Evolutionary conservation across 169 alveolate genomes (phyloP).

Genomic region (Eimeria zaria): DNA sequence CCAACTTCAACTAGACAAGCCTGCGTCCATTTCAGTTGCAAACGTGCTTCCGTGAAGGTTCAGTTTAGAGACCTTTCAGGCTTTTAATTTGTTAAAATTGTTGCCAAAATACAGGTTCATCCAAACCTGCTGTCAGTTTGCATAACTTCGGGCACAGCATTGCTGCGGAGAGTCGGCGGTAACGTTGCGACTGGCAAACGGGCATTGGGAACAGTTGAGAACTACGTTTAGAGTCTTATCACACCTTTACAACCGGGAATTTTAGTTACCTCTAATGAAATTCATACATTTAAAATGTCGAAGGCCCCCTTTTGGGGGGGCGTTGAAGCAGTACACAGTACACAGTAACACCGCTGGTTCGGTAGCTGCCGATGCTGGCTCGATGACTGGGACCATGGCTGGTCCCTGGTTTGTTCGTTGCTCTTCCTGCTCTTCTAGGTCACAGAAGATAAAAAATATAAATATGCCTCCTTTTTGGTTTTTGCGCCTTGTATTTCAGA

Average conservation of each 20-base stretch:
- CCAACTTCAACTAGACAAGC: neutral
- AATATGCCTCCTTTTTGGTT: neutral
- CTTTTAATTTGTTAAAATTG: neutral
- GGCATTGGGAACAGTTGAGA: neutral
- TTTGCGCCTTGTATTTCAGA: neutral
- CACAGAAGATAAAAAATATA: neutral
- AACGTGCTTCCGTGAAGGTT: neutral
- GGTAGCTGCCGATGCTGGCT: neutral
- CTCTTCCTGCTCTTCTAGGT: neutral
- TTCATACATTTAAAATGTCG: neutral
- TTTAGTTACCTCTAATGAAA: neutral
- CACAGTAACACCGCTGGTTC: neutral
- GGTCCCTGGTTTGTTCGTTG: neutral
- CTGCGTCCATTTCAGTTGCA: neutral
- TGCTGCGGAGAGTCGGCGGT: constrained; percentile 15
- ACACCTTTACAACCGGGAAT: neutral
- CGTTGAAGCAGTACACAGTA: neutral
- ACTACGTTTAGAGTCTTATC: neutral
- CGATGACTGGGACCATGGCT: neutral
- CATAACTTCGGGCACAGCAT: neutral
- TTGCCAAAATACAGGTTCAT: neutral
- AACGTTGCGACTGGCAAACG: neutral
- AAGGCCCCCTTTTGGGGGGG: neutral
- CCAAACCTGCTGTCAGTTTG: neutral
- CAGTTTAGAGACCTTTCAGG: no score